Percentiles rank a stretch among this genome's conserved stretches.
Evolutionary conservation across 2,329 filamentous ascomycete species (phyloP).

Genomic region (Colletotrichum musae): DNA sequence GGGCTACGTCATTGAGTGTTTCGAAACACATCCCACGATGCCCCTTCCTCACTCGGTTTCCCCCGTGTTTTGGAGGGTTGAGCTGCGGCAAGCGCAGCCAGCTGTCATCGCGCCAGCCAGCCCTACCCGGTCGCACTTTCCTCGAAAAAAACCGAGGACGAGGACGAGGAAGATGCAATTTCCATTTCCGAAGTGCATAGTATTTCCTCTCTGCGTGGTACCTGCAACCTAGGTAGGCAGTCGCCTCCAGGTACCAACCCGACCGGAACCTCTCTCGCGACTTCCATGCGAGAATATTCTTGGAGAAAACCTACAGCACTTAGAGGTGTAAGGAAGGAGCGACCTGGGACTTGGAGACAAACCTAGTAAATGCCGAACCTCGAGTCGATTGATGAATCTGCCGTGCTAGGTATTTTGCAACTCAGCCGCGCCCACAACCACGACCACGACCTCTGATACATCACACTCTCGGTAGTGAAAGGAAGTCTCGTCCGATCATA

Average conservation of each 20-base stretch:
- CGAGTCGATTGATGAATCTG: slow-evolving; percentile 4
- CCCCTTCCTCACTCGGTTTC: slow-evolving; percentile 36
- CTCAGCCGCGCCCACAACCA: too few species aligned
- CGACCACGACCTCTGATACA: too few species aligned
- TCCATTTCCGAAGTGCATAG: too few species aligned
- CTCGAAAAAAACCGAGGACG: background rate
- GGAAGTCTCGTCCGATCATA: too few species aligned
- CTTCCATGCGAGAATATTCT: background rate
- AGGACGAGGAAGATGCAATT: too few species aligned
- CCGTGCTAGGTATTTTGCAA: too few species aligned
- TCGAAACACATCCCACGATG: slow-evolving; percentile 41
- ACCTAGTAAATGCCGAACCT: slow-evolving; percentile 1
- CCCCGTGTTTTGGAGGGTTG: slow-evolving; percentile 23
- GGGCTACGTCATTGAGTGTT: slow-evolving; percentile 39
- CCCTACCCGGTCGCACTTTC: background rate
- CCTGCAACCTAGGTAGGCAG: too few species aligned
- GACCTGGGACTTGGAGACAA: slow-evolving; percentile 3
- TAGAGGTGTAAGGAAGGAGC: slow-evolving; percentile 6
- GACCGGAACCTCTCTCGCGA: too few species aligned
- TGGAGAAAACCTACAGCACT: background rate
- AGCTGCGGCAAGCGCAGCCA: slow-evolving; percentile 20
- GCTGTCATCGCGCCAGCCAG: background rate
- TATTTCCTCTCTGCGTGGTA: too few species aligned
- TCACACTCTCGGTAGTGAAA: too few species aligned
- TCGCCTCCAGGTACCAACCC: too few species aligned